phyloP scores from a whole-genome alignment of 2,329 filamentous ascomycete genomes.

The Colletotrichum liriopes region DNA sequence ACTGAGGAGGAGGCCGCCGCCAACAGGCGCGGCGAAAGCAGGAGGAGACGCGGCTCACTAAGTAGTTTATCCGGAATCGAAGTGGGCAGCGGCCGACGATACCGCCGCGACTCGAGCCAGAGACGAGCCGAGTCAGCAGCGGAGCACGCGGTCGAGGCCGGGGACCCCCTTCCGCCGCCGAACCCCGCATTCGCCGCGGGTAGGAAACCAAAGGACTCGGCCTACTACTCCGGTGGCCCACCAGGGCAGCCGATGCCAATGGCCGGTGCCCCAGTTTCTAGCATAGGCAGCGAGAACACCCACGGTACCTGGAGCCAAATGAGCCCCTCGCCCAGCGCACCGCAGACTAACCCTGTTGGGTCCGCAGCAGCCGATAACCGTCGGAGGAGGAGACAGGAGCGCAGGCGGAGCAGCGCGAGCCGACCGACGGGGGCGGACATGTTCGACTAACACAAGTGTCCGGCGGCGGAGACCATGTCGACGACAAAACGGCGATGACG shows the following conservation, averaged over 20 bases:
- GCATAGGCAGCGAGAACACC: slow-evolving; percentile 60
- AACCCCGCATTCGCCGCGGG: slow-evolving; percentile 70
- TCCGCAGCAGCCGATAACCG: slow-evolving; percentile 65
- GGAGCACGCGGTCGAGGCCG: slow-evolving; percentile 60
- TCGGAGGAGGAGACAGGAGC: slow-evolving; percentile 69
- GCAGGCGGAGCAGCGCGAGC: slow-evolving; percentile 60
- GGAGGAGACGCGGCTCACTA: slow-evolving; percentile 62
- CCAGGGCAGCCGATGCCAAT: slow-evolving; percentile 58
- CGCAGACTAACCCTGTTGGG: slow-evolving; percentile 51
- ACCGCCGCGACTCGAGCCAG: slow-evolving; percentile 68
- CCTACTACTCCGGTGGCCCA: slow-evolving; percentile 71
- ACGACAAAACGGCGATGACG: slow-evolving; percentile 13
- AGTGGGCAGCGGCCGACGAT: slow-evolving; percentile 65
- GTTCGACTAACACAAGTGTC: slow-evolving; percentile 52
- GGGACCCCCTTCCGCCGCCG: slow-evolving; percentile 66
- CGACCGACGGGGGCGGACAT: slow-evolving; percentile 55
- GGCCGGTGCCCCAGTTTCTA: slow-evolving; percentile 63
- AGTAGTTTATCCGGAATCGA: slow-evolving; percentile 73
- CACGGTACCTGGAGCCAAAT: slow-evolving; percentile 70
- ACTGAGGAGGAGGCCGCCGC: slow-evolving; percentile 73
- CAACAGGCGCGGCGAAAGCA: slow-evolving; percentile 54
- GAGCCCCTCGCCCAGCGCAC: slow-evolving; percentile 63
- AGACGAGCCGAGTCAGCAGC: slow-evolving; percentile 63
- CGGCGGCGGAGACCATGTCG: neutral
- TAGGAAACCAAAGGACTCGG: slow-evolving; percentile 70